These are phyloP conservation scores for Cryptococcus sp. DNA, from an alignment of 1,284 basidiomycete genomes.

Conservation along the genomic window DNA sequence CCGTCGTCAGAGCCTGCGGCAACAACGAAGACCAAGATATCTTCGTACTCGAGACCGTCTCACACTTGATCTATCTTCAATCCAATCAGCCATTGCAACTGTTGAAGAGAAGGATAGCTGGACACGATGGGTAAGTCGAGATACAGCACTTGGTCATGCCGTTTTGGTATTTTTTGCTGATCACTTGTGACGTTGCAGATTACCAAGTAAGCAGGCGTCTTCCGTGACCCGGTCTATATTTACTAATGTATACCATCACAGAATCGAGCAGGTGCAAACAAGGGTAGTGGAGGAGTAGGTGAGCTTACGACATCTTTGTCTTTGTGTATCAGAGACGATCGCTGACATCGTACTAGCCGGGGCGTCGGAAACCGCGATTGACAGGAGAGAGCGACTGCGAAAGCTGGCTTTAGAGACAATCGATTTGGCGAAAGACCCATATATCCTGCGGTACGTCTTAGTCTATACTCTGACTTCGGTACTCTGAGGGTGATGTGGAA, in stretches of 20 bases:
- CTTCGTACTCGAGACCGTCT: too few species aligned
- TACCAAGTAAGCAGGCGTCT: conserved; percentile 42
- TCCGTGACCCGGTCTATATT: not conserved
- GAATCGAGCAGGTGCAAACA: conserved; percentile 94
- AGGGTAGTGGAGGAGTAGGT: conserved; percentile 88
- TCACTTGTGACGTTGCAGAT: conserved; percentile 25
- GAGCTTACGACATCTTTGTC: conserved; percentile 8
- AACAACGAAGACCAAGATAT: not conserved
- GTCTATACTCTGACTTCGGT: not conserved
- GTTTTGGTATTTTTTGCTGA: too few species aligned
- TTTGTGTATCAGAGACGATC: too few species aligned
- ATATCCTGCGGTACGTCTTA: conserved; percentile 71
- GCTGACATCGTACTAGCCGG: conserved; percentile 33
- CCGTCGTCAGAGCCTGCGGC: conserved; percentile 5
- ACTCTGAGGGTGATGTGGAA: too few species aligned
- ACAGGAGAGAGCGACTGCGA: conserved; percentile 88
- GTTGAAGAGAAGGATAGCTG: not conserved
- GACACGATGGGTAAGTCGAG: conserved; percentile 5
- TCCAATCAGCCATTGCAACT: not conserved
- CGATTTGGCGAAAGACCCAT: conserved; percentile 97
- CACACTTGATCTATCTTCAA: too few species aligned
- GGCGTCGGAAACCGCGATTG: conserved; percentile 79
- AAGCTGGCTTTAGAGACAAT: conserved; percentile 97
- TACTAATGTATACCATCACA: conserved; percentile 43
- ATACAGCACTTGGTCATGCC: not conserved